Conservation (phyloP, 2,329 filamentous ascomycete genomes). For the Pseudocercospora musae region DNA sequence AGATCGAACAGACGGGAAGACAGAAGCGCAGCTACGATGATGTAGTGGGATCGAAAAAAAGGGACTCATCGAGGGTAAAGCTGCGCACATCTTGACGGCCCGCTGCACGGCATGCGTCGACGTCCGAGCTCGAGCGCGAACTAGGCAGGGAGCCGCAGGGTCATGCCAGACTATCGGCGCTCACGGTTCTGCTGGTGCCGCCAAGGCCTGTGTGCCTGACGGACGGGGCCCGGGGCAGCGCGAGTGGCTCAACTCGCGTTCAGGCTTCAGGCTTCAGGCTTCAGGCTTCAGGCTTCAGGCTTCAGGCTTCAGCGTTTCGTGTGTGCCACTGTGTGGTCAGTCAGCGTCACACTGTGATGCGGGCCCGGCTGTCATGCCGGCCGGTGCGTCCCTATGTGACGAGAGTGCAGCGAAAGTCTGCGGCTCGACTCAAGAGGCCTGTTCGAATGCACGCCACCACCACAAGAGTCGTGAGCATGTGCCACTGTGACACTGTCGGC, state of each 20-base stretch:
- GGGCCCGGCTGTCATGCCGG: conserved; percentile 5
- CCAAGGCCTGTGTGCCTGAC: conserved; percentile 9
- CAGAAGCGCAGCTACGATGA: neutral
- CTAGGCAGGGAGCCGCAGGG: too few species aligned
- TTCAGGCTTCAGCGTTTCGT: conserved; percentile 1
- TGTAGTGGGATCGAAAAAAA: conserved; percentile 4
- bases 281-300: too few species aligned
- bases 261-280: too few species aligned
- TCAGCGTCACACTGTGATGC: too few species aligned
- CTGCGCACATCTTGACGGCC: conserved; percentile 7
- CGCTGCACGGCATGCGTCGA: conserved; percentile 5
- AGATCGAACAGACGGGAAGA: conserved; percentile 5
- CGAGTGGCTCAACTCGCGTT: neutral
- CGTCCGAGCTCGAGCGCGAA: too few species aligned
- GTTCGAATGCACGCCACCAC: neutral
- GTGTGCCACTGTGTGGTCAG: too few species aligned
- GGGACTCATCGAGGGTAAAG: conserved; percentile 9
- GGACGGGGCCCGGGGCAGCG: too few species aligned
- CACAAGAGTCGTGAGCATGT: neutral
- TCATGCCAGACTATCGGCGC: conserved; percentile 7
- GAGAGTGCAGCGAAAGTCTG: too few species aligned
- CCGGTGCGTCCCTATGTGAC: conserved; percentile 1
- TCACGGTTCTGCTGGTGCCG: neutral
- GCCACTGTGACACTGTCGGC: neutral
- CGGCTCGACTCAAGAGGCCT: conserved; percentile 3